phyloP scores from a whole-genome alignment of 257 asterid species.

The Solanum chiquidenum region DNA sequence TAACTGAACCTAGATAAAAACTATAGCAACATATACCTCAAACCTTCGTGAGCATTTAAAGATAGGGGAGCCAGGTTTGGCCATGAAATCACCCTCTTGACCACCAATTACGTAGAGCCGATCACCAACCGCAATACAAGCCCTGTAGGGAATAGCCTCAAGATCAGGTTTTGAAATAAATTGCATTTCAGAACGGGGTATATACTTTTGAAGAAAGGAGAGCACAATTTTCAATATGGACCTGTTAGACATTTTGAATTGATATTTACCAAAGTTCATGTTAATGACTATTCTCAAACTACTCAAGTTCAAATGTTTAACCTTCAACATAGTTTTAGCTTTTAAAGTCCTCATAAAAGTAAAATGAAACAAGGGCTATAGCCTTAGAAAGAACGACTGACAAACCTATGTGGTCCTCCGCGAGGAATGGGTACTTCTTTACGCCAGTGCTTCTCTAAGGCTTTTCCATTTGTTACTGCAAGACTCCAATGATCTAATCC shows the following conservation, averaged over 20 bases:
- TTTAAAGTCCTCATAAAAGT: background rate
- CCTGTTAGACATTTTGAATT: background rate
- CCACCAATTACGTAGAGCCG: conserved; percentile 67
- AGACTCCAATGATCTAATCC: conserved; percentile 68
- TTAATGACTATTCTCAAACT: background rate
- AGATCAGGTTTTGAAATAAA: background rate
- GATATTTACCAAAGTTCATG: background rate
- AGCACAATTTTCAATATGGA: background rate
- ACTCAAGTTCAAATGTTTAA: background rate
- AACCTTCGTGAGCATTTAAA: conserved; percentile 65
- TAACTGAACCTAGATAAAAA: background rate
- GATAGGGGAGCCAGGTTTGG: conserved; percentile 76
- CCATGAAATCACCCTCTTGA: conserved; percentile 81
- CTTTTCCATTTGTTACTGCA: conserved; percentile 55
- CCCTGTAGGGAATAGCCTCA: conserved; percentile 20
- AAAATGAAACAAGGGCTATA: background rate
- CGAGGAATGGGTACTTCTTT: conserved; percentile 57
- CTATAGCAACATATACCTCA: conserved; percentile 30
- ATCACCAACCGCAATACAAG: conserved; percentile 48
- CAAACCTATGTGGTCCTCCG: conserved; percentile 70
- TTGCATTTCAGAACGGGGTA: background rate
- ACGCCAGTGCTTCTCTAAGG: conserved; percentile 52
- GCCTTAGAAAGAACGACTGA: background rate
- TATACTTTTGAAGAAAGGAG: background rate
- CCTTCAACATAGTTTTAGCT: background rate